A percentile compares a stretch with the other conserved stretches of the same genome.
Evolutionary conservation across 2,329 filamentous ascomycete genomes (phyloP).

Genomic region (Aphanoascus verrucosus): DNA sequence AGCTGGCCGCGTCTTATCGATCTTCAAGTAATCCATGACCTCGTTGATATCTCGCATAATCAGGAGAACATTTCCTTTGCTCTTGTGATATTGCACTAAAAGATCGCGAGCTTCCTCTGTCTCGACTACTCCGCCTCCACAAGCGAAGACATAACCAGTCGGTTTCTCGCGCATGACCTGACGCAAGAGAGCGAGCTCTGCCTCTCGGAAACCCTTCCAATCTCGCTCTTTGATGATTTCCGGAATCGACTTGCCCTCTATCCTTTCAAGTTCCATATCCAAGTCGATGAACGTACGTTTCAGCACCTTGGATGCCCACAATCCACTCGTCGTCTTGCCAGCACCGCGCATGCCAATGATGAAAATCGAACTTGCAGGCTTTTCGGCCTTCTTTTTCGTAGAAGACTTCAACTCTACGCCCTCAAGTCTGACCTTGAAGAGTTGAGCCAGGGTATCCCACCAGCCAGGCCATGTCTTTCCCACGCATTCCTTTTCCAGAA

Average conservation of each 20-base stretch:
- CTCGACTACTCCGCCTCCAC: constrained; percentile 88
- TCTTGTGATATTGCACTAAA: constrained; percentile 60
- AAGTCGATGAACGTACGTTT: constrained; percentile 73
- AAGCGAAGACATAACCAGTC: constrained; percentile 74
- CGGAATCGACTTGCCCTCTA: constrained; percentile 65
- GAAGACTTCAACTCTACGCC: constrained; percentile 51
- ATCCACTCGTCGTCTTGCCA: constrained; percentile 87
- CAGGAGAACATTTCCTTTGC: constrained; percentile 72
- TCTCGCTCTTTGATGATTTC: constrained; percentile 69
- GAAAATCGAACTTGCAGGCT: constrained; percentile 59
- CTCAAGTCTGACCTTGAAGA: constrained; percentile 65
- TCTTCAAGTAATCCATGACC: constrained; percentile 76
- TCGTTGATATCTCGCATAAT: constrained; percentile 80
- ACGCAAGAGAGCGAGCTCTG: constrained; percentile 64
- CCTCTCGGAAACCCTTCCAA: constrained; percentile 79
- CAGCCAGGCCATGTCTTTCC: constrained; percentile 98
- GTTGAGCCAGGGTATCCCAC: constrained; percentile 80
- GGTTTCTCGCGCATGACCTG: constrained; percentile 64
- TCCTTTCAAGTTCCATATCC: constrained; percentile 72
- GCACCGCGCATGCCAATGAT: constrained; percentile 96
- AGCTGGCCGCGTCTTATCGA: constrained; percentile 82
- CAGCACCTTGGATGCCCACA: constrained; percentile 68
- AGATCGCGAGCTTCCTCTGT: constrained; percentile 66
- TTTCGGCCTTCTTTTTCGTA: constrained; percentile 30
- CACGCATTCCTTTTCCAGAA: constrained; percentile 83